Conservation (phyloP, 768 basidiomycete genomes). For the Sarcodon aspratus region DNA sequence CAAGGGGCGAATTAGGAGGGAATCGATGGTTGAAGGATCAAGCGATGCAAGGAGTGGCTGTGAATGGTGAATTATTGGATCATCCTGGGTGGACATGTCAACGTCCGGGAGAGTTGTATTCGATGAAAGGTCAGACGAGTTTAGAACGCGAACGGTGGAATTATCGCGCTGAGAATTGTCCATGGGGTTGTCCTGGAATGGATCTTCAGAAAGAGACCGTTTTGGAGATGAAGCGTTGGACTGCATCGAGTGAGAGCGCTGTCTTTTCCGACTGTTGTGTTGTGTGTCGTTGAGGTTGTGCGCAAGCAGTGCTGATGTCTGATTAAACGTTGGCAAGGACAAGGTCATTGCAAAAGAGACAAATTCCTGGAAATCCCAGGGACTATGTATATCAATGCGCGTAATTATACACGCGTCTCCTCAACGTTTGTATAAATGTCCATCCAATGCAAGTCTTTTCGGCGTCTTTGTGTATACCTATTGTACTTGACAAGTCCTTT, state of each 20-base stretch:
- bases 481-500: constrained; percentile 11
- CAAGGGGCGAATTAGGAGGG: neutral
- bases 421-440: neutral
- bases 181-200: constrained; percentile 14
- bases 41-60: neutral
- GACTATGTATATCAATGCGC: neutral
- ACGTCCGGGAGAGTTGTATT: neutral
- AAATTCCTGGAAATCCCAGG: neutral
- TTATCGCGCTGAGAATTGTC: constrained; percentile 14
- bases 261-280: constrained; percentile 43
- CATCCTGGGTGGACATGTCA: neutral
- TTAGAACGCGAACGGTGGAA: constrained; percentile 19
- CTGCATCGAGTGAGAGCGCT: constrained; percentile 67
- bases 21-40: constrained; percentile 1
- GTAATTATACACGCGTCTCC: neutral
- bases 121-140: constrained; percentile 8
- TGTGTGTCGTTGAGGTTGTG: neutral
- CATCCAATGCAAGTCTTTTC: neutral
- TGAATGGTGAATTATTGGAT: constrained; percentile 6
- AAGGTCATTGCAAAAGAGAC: constrained; percentile 1
- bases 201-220: constrained; percentile 65
- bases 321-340: neutral
- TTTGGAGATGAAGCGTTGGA: constrained; percentile 70
- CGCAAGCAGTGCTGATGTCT: neutral
- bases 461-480: neutral